These are phyloP conservation scores for Jacaranda mimosifolia DNA, from an alignment of 257 asterid species.

Conservation along the genomic window DNA sequence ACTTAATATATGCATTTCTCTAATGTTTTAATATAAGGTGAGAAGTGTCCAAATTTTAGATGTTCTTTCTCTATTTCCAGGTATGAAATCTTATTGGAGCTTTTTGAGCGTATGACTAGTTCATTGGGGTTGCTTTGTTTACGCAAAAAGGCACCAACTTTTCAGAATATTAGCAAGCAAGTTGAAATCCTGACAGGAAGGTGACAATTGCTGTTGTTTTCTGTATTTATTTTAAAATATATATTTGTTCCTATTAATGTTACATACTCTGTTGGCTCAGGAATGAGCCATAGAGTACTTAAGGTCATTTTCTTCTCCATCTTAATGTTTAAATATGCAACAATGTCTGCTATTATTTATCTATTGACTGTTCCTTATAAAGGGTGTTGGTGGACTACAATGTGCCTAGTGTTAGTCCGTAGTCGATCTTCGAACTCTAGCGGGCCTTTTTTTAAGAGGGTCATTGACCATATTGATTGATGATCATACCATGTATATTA, in stretches of 20 bases:
- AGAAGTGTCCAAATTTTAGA: neutral
- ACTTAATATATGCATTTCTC: conserved; percentile 28
- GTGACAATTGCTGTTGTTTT: conserved; percentile 40
- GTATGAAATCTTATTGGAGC: conserved; percentile 51
- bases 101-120: conserved; percentile 66
- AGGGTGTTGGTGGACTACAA: conserved; percentile 7
- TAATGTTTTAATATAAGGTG: neutral
- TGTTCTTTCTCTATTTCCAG: conserved; percentile 51
- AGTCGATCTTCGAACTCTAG: neutral
- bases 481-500: neutral
- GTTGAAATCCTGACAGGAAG: conserved; percentile 75
- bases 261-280: neutral
- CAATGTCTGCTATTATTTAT: neutral
- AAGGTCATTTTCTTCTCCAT: neutral
- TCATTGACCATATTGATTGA: neutral
- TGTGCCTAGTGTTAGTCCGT: conserved; percentile 8
- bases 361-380: neutral
- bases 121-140: conserved; percentile 75
- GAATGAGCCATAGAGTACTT: neutral
- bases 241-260: neutral
- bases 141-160: conserved; percentile 59
- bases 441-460: neutral
- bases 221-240: conserved; percentile 2
- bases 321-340: neutral
- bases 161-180: conserved; percentile 64